phyloP scores from a whole-genome alignment of 2,329 filamentous ascomycete genomes.

The Pestalotiopsis sp. region DNA sequence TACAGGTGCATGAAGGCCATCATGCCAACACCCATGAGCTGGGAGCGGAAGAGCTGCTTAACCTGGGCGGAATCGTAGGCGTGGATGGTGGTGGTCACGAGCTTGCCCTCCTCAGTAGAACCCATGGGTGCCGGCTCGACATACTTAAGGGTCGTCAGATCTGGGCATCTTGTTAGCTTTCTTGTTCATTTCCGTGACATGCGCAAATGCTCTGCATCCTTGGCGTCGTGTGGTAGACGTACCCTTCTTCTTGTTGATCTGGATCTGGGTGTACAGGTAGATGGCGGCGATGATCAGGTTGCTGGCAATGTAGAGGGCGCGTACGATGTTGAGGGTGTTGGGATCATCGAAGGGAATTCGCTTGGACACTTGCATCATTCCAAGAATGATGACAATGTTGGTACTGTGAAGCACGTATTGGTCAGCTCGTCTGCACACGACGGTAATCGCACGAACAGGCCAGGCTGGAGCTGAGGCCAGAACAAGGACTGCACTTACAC shows the following conservation, averaged over 20 bases:
- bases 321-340: slow-evolving; percentile 56
- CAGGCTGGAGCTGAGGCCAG: background rate
- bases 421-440: slow-evolving; percentile 24
- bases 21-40: slow-evolving; percentile 96
- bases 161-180: slow-evolving; percentile 46
- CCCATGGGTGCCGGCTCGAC: slow-evolving; percentile 95
- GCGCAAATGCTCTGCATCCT: background rate
- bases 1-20: slow-evolving; percentile 99
- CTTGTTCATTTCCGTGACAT: slow-evolving; percentile 1
- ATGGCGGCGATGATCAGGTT: slow-evolving; percentile 82
- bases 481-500: slow-evolving; percentile 48
- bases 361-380: slow-evolving; percentile 98
- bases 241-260: slow-evolving; percentile 99
- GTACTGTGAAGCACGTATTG: slow-evolving; percentile 56
- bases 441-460: background rate
- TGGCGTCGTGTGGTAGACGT: slow-evolving; percentile 29
- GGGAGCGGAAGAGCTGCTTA: slow-evolving; percentile 80
- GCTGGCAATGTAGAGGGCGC: slow-evolving; percentile 57
- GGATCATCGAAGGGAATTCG: slow-evolving; percentile 91
- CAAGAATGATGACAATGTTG: slow-evolving; percentile 92
- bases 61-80: slow-evolving; percentile 92
- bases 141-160: slow-evolving; percentile 97
- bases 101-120: slow-evolving; percentile 90
- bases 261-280: slow-evolving; percentile 81
- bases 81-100: slow-evolving; percentile 93